Evolutionary conservation across 768 basidiomycete genomes (phyloP), one percentile per base, ranked within the genome.

Genomic region (Punctularia strigosozonata): DNA sequence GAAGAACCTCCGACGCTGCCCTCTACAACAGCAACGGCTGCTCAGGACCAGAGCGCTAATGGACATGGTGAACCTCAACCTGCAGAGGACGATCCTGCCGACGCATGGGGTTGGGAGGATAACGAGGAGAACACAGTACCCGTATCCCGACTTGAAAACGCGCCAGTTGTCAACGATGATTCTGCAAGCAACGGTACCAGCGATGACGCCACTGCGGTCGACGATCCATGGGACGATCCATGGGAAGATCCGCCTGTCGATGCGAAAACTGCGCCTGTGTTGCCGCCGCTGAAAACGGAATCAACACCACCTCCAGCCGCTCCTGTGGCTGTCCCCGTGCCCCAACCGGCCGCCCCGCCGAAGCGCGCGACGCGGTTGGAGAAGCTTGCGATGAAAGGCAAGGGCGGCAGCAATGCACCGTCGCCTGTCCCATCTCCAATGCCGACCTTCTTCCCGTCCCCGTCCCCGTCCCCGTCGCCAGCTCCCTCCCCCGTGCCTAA

Each of bases 61-160:
- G 65, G 64, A 4, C 56, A 55, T 18, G 53, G 30, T 42, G 30
- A 45, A 42, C 1, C 15, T 33, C 4, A 37, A 43, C 37, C 32
- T 15, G 33, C 36, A 36, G 47, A 49, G 6, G 51, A 50, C 12
- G 69, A 73, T 45, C 56, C 73, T 6, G 62, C 56, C 13, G 76
- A 80, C 47, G 75, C 81, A 1, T 88, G 86, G 85, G 86, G 78
- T 2, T 85, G 77, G 77, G 77, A 83, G 26, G 74, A 76, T 30
- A 74, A 75, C 22, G 65, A 65, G 10, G 63, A 56, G 10, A n/a
- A n/a, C n/a, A n/a, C n/a, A n/a, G n/a, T n/a, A n/a, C n/a, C n/a
- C n/a, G n/a, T n/a, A n/a, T n/a, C n/a, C n/a, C n/a, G n/a, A n/a
- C n/a, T n/a, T n/a, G n/a, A n/a, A n/a, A n/a, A n/a, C n/a, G 38